Base-by-base conservation (phyloP, 768 basidiomycete species). In the Amanita molliuscula region DNA sequence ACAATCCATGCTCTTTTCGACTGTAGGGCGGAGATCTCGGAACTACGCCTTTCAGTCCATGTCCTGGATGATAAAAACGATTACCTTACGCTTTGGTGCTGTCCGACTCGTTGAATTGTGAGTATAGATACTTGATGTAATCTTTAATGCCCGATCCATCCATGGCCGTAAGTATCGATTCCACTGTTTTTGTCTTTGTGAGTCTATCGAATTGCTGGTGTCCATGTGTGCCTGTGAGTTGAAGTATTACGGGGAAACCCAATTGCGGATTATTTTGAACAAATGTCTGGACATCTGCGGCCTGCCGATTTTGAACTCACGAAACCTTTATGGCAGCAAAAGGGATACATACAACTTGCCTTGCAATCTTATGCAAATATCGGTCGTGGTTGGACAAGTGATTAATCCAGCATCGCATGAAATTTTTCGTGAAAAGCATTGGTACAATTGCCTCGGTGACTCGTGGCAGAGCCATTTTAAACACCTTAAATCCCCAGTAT, bases 331-430 rank as follows among this genome's bases (percentile, higher is more conserved):
- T 43, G 7, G 18, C 48, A 8, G 6, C 9, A 15, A 15, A 44
- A 36, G 29, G 10, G 43, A 31, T 41, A 64, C 83, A 38, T 57
- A 88, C 95, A 61, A 90, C 82, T 63, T 88, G 81, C 51, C 76
- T 77, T 2, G 95, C 90, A 15, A 85, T 83, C 65, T 90, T 93
- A 69, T 95, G 88, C 41, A 98, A 67, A 61, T 92, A 86, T 45
- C 92, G 78, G 64, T 97, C 94, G 40, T 75, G 75, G 48, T 88
- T 83, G 0, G 90, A 87, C 18, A 99, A 74, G 64, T 98, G 93
- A 61, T 95, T 95, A 53, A 95, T 94, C 90, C 94, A 95, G 33
- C 85, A 84, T 33, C 92, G 83, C 87, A 97, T 93, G 59, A 96
- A 88, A 63, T 96, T 93, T 58, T 84, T 85, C 16, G 89, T 94